Evolutionary conservation across 2,329 filamentous ascomycete species (phyloP), one percentile per base, ranked within the genome.

Genomic region (Colletotrichum falcatum): DNA sequence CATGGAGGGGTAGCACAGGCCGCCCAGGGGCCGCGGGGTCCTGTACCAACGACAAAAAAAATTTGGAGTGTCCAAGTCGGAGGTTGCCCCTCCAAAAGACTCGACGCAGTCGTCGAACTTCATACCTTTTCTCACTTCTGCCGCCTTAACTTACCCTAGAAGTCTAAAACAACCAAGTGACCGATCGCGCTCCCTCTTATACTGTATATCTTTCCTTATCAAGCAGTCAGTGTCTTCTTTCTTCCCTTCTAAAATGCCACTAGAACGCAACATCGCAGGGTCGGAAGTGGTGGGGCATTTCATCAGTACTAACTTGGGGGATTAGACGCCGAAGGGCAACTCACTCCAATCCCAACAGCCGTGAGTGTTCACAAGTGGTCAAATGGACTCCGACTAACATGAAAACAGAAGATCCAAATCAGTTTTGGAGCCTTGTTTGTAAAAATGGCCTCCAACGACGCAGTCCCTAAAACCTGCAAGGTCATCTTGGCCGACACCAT

Each of bases 401-500:
- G 6, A 3, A 18, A 9, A n/a, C 33, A 28, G 39, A n/a, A 30
- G 9, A 60, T 1, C n/a, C 18, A 35, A 48, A 48, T 28, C 16
- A 23, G 48, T 26, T 37, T 42, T 18, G 42, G 56, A 56, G 26
- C 30, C 30, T 37, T 20, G 30, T 18, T 49, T 28, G 23, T 30
- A 51, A 51, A 30, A 26, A 85, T 86, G 84, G 79, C 83, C 58
- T 76, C 82, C 20, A 75, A 80, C 65, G 78, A 80, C 59, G 81
- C 84, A 28, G 81, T 84, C 20, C 87, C 85, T 76, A 89, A 90
- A 82, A 89, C 92, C 78, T 98, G 96, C 89, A 98, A 97, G 88
- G 94, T 98, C 80, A 89, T 98, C 77, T 89, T 97, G 75, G 94
- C 95, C 70, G 92, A 92, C 75, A 92, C 91, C 75, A 94, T 99